Evolutionary conservation across 2,329 filamentous ascomycete species (phyloP), one percentile per base, ranked within the genome.

Genomic region (Dactylellina cionopaga): DNA sequence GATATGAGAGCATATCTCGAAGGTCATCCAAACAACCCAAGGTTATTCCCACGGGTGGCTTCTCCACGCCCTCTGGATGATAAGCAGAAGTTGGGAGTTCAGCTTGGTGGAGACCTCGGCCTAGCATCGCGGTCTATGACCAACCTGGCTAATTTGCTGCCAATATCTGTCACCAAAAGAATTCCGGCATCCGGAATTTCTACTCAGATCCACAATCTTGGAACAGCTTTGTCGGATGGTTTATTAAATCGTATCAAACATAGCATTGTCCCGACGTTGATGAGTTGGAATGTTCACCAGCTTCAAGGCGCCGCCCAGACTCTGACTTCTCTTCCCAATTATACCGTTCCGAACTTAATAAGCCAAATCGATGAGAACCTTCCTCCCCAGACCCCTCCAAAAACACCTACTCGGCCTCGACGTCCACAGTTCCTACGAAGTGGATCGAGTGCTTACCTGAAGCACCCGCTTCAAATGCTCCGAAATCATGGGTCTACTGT

Each of bases 121-220:
- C 17, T 59, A 5, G 68, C 68, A n/a, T 58, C 68, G 15, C 37
- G 58, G 11, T 72, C 68, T 2, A 54, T 72, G 44, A 72, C 59
- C 11, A 72, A 55, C 33, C 51, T 72, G 2, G 52, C 52, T 17
- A 72, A 60, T 51, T 24, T 58, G 5, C 24, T 69, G 15, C 52
- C 63, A 13, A 13, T 5, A 33, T 59, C 52, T 17, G 39, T 62
- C 19, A 47, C 37, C 2, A 46, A 51, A 37, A 62, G 49, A 24
- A 37, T 64, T 5, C 58, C 66, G n/a, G 51, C 43, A 6, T 35
- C 49, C 0, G 27, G 37, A n/a, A 15, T 47, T 49, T 13, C 46
- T 7, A 15, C 39, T 24, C 60, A 47, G 2, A 9, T 27, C 13
- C 33, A 63, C 1, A 19, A n/a, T n/a, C 15, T 63, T n/a, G 49